Conservation (phyloP, 176 grass and related monocot genomes). For the sorghum (Sorghum bicolor) region DNA sequence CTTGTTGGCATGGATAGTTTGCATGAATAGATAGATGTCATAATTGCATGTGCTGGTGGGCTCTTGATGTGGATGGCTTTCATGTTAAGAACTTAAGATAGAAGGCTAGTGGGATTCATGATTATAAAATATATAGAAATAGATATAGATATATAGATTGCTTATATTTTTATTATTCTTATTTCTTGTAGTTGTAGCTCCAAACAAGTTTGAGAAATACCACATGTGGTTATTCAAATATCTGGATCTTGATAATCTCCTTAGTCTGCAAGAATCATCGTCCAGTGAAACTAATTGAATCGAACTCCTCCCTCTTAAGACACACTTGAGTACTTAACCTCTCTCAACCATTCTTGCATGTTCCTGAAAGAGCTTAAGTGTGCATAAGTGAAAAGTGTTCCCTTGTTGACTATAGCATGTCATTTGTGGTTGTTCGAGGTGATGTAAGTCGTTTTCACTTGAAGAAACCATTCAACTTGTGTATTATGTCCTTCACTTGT, state of each 20-base stretch:
- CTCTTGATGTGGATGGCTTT: not conserved
- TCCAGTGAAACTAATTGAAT: not conserved
- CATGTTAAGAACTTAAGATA: not conserved
- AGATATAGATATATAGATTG: not conserved
- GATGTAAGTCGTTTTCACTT: constrained; percentile 4
- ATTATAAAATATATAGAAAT: not conserved
- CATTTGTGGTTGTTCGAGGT: not conserved
- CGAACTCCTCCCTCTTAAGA: not conserved
- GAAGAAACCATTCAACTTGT: not conserved
- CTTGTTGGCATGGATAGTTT: not conserved
- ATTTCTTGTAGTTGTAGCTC: not conserved
- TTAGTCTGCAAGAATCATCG: not conserved
- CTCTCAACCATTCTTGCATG: too few relatives aligned
- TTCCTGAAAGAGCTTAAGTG: not conserved
- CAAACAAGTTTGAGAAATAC: not conserved
- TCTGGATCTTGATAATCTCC: not conserved
- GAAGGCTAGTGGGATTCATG: not conserved
- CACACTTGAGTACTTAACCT: not conserved
- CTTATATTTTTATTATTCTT: not conserved
- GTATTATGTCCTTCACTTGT: not conserved
- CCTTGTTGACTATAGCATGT: not conserved
- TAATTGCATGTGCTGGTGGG: not conserved
- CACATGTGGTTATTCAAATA: not conserved
- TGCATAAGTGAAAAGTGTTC: not conserved
- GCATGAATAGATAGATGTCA: not conserved